Evolutionary conservation across 805 yeast species (phyloP), one percentile per base, ranked within the genome.

Genomic region (Metschnikowia vanudenii): DNA sequence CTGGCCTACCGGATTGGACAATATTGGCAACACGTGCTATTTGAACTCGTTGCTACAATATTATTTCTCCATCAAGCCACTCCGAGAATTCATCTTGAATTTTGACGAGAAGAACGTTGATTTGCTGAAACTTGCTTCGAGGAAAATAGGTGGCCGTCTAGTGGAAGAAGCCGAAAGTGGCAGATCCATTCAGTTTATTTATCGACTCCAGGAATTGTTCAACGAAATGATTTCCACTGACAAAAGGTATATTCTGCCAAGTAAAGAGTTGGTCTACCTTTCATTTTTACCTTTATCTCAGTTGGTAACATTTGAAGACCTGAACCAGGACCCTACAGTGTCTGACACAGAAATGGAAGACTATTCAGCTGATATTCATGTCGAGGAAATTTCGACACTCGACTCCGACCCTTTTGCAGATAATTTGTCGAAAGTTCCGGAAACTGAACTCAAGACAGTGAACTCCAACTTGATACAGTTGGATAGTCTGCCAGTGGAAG

Each of bases 1-100:
- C 41, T 83, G 92, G 80, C 99, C 99, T 0, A 88, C 89, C 3
- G 99, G 99, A 0, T 74, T 94, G 59, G 88, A 85, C 64, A 94
- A 94, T 61, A 91, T 90, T 51, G 99, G 99, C 19, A 94, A 94
- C 62, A 92, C 99, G 0, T 94, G 99, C 65, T 59, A 59, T 42
- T 72, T 94, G 63, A 92, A 94, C 62, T 92, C 98, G 0, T 71
- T 94, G 40, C 68, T 92, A 35, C 99, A 92, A 61, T 92, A 85
- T 59, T 92, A 89, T 63, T 94, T 90, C 68, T 85, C 89, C 6
- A 80, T 94, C 37, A 79, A 80, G 46, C 97, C 97, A 0, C 69
- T 94, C 33, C 75, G 97, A 47, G 79, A 84, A 2, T 75, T 77
- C 49, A 75, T 89, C 16, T 55, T 87, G 43, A 56, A 71, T 2